Base-by-base conservation (phyloP, 495 filamentous ascomycete genomes). In the Aspergillus baeticus region DNA sequence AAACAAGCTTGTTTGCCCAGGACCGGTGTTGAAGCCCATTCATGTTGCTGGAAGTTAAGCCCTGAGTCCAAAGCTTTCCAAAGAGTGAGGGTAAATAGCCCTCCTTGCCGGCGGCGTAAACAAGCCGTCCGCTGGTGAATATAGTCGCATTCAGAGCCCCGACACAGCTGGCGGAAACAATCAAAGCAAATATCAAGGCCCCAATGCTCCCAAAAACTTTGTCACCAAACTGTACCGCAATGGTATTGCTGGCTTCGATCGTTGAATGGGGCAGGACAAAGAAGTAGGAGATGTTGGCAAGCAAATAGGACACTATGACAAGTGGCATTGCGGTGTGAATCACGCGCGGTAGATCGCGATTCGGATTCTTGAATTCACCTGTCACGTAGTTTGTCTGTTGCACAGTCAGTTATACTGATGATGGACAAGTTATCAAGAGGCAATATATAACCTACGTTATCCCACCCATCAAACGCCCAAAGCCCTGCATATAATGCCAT, bases 401-500 rank as follows among this genome's bases (percentile, higher is more conserved):
- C 8, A 1, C n/a, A 20, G 43, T 61, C 10, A 60, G 62, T 61
- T n/a, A n/a, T n/a, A n/a, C n/a, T n/a, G n/a, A 54, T 29, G 17
- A 31, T 10, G 10, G 20, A 39, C n/a, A 0, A n/a, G 35, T 34
- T 39, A 20, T 5, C 6, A 46, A 43, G 11, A 39, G 45, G 20
- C 36, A 48, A 34, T 36, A 17, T n/a, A 52, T 7, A 38, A 53
- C 88, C 75, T 72, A 94, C 92, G 70, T 98, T 98, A 67, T 98
- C 94, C 94, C 94, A 98, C 17, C 94, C 94, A 65, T 98, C 94
- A 72, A 93, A 98, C 2, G 94, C 94, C 94, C 94, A 98, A 2
- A 98, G 78, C 10, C 94, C 94, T 22, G 91, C 93, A 70, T 98
- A 98, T 54, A 98, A 69, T 4, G 94, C 94, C 48, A 98, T 89